Evolutionary conservation across 306 rosid genomes (phyloP), one percentile per base, ranked within the genome.

Genomic region (Cucurbita moschata): DNA sequence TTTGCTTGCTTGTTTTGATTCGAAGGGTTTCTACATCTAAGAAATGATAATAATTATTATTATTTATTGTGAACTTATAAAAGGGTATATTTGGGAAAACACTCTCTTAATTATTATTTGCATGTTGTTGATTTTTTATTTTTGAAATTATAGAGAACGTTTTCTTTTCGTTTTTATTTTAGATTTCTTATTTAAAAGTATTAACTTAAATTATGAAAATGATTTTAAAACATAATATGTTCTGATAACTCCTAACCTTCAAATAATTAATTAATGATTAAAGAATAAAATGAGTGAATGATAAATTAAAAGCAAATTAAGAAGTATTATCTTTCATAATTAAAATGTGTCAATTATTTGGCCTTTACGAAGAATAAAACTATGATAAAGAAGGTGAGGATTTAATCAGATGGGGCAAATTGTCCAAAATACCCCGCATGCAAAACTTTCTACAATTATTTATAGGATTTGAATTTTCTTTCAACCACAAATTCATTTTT

Each of bases 1-100:
- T 93, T 75, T 93, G 96, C 66, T 86, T 88, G 76, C 78, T 90
- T 59, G 98, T 88, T 71, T 76, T 93, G 77, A 57, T 88, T 79
- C 80, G 98, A 84, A 86, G 96, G 84, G 88, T 93, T 74, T 93
- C 98, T 10, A 86, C 88, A 67, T 87, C 92, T 54, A 90, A 93
- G 74, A 83, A 80, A 43, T 50, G 14, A 15, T 13, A 5, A 11
- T 47, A 47, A 47, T 40, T 40, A 40, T 7, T 10, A n/a, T 26
- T 4, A 30, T 55, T 18, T 10, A 58, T 58, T 23, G 4, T 46
- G 51, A 3, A 10, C 14, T 2, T 4, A 10, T 46, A 0, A 46
- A 46, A 49, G n/a, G 6, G 6, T 53, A 57, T 57, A 57, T 57
- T 57, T 57, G 62, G 38, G 10, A 49, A 3, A 12, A 11, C 16